Evolutionary conservation across 2,329 filamentous ascomycete genomes (phyloP).

Genomic region (Colletotrichum graminicola): DNA sequence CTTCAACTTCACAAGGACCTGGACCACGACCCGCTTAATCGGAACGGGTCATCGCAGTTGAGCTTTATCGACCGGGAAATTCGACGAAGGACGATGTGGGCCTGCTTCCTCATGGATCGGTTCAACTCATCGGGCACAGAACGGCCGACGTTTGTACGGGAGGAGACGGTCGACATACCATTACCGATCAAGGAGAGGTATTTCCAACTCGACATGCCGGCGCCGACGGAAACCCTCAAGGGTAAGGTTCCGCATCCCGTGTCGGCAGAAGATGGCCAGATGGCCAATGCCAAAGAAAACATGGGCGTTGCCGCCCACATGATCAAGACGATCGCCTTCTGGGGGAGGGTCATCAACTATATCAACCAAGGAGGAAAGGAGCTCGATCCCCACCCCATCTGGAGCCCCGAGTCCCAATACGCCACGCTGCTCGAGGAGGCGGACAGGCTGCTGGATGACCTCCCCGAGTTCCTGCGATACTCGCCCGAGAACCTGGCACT

Average conservation of each 20-base stretch:
- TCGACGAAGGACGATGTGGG: constrained; percentile 95
- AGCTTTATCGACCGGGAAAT: constrained; percentile 96
- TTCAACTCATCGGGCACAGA: constrained; percentile 98
- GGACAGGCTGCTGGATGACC: constrained; percentile 74
- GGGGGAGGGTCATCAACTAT: constrained; percentile 91
- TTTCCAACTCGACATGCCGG: constrained; percentile 92
- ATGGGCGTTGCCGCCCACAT: constrained; percentile 96
- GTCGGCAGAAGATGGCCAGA: constrained; percentile 71
- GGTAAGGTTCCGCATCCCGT: constrained; percentile 76
- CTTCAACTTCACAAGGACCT: constrained; percentile 93
- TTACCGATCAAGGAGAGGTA: constrained; percentile 90
- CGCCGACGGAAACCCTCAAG: constrained; percentile 84
- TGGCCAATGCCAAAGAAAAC: constrained; percentile 78
- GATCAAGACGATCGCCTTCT: constrained; percentile 85
- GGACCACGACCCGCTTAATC: constrained; percentile 80
- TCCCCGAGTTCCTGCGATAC: constrained; percentile 81
- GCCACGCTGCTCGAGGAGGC: constrained; percentile 76
- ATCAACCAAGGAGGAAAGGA: constrained; percentile 91
- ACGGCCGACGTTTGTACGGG: constrained; percentile 89
- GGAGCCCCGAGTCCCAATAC: constrained; percentile 85
- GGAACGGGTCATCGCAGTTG: constrained; percentile 73
- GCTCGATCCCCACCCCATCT: constrained; percentile 81
- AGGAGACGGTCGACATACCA: constrained; percentile 89
- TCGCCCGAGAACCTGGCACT: constrained; percentile 84
- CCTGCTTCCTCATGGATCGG: constrained; percentile 96